Percentiles rank a stretch among this genome's conserved stretches.
These are phyloP conservation scores for Yarrowia divulgata DNA, from an alignment of 805 yeast species.

Conservation along the genomic window DNA sequence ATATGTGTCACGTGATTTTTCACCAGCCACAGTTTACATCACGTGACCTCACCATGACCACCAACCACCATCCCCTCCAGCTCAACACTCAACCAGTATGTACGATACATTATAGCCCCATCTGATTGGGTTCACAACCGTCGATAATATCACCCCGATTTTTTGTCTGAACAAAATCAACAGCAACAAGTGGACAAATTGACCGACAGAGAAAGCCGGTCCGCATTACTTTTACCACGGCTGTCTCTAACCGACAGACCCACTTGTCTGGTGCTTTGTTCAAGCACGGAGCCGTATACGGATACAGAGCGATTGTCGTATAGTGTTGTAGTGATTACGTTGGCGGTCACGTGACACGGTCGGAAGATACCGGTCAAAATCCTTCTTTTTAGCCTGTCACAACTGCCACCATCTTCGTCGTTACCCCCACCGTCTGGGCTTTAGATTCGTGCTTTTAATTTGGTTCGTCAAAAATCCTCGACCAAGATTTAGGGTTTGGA, in stretches of 20 bases:
- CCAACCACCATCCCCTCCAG: too few species aligned
- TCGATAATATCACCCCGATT: too few species aligned
- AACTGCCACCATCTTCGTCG: too few species aligned
- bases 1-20: too few species aligned
- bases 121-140: too few species aligned
- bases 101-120: too few species aligned
- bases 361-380: not conserved
- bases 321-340: not conserved
- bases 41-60: too few species aligned
- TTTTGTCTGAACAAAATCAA: not conserved
- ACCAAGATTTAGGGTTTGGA: not conserved
- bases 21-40: too few species aligned
- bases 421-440: too few species aligned
- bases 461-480: slow-evolving; percentile 10
- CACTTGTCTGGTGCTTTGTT: not conserved
- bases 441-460: not conserved
- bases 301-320: too few species aligned
- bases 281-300: not conserved
- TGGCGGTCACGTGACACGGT: not conserved
- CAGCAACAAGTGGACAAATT: not conserved
- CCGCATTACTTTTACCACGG: not conserved
- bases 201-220: not conserved
- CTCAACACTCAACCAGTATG: too few species aligned
- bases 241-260: not conserved
- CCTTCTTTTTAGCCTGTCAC: too few species aligned